A percentile compares a stretch with the other conserved stretches of the same genome.
These are phyloP conservation scores for Trichoderma lentiforme DNA, from an alignment of 2,329 filamentous ascomycete species.

Conservation along the genomic window DNA sequence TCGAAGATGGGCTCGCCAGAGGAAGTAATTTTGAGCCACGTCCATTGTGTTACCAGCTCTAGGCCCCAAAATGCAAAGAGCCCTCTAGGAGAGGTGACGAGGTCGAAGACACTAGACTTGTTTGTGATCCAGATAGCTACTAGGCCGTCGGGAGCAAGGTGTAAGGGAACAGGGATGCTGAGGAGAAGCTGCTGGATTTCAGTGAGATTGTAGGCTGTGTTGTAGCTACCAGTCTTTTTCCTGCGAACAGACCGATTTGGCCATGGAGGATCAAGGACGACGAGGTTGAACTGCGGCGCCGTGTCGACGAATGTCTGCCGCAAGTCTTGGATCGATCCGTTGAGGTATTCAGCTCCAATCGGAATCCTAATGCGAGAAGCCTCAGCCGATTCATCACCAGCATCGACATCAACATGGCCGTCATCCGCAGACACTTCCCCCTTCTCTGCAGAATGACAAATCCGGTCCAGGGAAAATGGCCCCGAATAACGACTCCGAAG, in stretches of 20 bases:
- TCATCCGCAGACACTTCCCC: not conserved
- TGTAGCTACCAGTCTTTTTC: slow-evolving; percentile 46
- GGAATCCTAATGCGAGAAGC: slow-evolving; percentile 35
- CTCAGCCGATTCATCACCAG: not conserved
- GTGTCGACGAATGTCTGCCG: slow-evolving; percentile 39
- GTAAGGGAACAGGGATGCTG: slow-evolving; percentile 53
- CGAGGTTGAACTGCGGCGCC: slow-evolving; percentile 59
- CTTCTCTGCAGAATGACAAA: slow-evolving; percentile 21
- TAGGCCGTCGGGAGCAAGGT: slow-evolving; percentile 52
- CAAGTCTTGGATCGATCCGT: slow-evolving; percentile 46
- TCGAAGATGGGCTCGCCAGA: slow-evolving; percentile 62
- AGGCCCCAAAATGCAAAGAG: slow-evolving; percentile 67
- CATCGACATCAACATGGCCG: not conserved
- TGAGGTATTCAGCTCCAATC: slow-evolving; percentile 42
- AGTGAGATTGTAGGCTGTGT: slow-evolving; percentile 42
- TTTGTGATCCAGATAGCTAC: slow-evolving; percentile 79
- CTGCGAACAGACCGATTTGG: slow-evolving; percentile 71
- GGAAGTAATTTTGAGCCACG: slow-evolving; percentile 71
- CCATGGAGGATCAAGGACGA: slow-evolving; percentile 78
- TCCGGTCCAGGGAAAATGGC: slow-evolving; percentile 47
- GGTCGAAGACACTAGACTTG: slow-evolving; percentile 55
- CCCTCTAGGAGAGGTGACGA: slow-evolving; percentile 50
- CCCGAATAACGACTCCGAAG: slow-evolving; percentile 37
- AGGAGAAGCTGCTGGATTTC: slow-evolving; percentile 51
- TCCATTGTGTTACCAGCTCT: slow-evolving; percentile 66